Base-by-base conservation (phyloP, 495 filamentous ascomycete species). In the Extremus antarcticus region DNA sequence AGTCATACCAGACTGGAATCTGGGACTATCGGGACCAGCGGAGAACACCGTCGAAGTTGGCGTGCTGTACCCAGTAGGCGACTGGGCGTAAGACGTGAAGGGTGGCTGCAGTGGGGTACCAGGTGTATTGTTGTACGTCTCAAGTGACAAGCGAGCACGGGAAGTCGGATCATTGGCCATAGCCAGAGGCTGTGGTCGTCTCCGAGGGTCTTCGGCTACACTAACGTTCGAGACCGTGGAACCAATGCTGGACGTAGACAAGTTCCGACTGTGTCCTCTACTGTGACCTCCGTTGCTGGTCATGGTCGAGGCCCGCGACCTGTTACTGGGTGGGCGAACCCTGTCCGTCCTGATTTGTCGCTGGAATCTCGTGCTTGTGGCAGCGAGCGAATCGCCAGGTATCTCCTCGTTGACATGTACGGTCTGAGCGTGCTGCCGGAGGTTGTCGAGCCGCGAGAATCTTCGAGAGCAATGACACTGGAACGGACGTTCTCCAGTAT, bases 371-470 rank as follows among this genome's bases (percentile, higher is more conserved):
- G 90, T 94, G 17, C 91, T 88, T 3, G 90, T 95, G 40, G 94
- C 94, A 7, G 92, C 94, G 11, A 97, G 77, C 8, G 94, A 97
- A 68, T 94, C 88, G 16, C 79, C 80, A 2, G 92, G 92, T 19
- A 97, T 98, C 47, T 95, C 91, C 66, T 97, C 94, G 69, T 97
- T 95, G 43, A 94, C 86, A 65, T 98, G 94, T 0, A 98, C 94
- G 0, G 94, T 98, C 65, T 95, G 94, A 16, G 92, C 94, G 72
- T 98, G 92, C 63, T 98, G 92, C 39, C 92, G 82, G 35, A 98
- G 74, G 61, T 98, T 98, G 68, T 98, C 92, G 35, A 98, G 79
- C 32, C 92, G 81, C n/a, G 92, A 98, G 68, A 98, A 98, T 61
- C 90, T 81, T 39, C 92, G 82, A 2, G 86, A 86, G 68, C 92